Percentiles rank a stretch among this genome's conserved stretches.
These are phyloP conservation scores for Asterella californica DNA, from an alignment of 225 moss, liverwort and hornwort species.

Conservation along the genomic window DNA sequence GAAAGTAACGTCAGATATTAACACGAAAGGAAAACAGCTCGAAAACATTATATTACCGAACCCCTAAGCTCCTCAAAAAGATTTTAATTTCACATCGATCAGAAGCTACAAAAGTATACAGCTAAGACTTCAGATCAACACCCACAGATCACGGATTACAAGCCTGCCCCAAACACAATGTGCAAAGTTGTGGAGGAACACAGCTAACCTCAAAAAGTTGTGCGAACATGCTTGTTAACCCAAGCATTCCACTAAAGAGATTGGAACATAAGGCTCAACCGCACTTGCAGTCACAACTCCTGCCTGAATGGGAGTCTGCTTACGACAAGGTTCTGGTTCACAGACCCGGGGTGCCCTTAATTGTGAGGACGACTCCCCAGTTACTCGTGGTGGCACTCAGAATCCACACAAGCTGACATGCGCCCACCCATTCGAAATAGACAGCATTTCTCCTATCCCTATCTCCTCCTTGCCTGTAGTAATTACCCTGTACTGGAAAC, in stretches of 20 bases:
- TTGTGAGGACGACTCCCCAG: slow-evolving; percentile 20
- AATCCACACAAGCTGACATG: slow-evolving; percentile 25
- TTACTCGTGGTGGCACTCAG: slow-evolving; percentile 20
- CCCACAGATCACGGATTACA: not conserved
- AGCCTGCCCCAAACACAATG: slow-evolving; percentile 16
- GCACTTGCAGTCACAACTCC: slow-evolving; percentile 39
- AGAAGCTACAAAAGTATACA: not conserved
- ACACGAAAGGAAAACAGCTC: too few species aligned
- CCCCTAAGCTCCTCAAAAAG: not conserved
- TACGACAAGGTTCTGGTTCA: slow-evolving; percentile 33
- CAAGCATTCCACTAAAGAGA: slow-evolving; percentile 42
- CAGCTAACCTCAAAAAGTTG: slow-evolving; percentile 43
- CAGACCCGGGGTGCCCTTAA: slow-evolving; percentile 28
- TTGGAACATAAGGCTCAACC: slow-evolving; percentile 32
- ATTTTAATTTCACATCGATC: not conserved
- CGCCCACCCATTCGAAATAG: slow-evolving; percentile 27
- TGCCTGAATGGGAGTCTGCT: slow-evolving; percentile 32
- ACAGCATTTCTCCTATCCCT: slow-evolving; percentile 37
- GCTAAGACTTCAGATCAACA: not conserved
- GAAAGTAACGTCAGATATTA: not conserved
- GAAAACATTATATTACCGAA: not conserved
- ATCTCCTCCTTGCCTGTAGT: slow-evolving; percentile 31
- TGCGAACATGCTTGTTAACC: slow-evolving; percentile 45
- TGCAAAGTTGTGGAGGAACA: slow-evolving; percentile 28
- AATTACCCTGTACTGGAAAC: slow-evolving; percentile 34